A percentile compares a stretch with the other conserved stretches of the same genome.
Evolutionary conservation across 768 basidiomycete genomes (phyloP).

Genomic region (Pleurotus citrinopileatus): DNA sequence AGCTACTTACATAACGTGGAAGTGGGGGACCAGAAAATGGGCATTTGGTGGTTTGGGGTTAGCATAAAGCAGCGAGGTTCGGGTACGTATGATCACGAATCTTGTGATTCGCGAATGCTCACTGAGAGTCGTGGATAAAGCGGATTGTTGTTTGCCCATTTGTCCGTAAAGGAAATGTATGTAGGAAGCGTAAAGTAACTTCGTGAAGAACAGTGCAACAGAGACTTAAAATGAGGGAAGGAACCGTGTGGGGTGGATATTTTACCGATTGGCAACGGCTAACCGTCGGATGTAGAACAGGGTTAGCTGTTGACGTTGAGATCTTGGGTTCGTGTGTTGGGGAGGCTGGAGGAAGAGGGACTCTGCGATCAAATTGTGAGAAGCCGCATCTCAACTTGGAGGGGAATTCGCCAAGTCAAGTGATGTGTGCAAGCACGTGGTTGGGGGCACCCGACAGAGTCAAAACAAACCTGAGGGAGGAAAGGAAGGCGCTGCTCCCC

Average conservation of each 20-base stretch:
- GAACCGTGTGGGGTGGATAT: background rate
- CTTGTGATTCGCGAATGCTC: background rate
- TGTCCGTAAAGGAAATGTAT: background rate
- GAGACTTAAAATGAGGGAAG: background rate
- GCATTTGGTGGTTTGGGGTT: background rate
- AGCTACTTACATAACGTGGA: conserved; percentile 1
- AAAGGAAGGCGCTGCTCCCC: conserved; percentile 17
- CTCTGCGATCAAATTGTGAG: background rate
- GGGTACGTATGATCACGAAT: too few species aligned
- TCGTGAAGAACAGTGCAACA: background rate
- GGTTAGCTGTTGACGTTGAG: too few species aligned
- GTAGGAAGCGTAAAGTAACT: background rate
- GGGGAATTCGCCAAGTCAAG: conserved; percentile 8
- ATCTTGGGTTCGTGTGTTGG: too few species aligned
- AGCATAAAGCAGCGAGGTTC: background rate
- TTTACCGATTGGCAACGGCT: background rate
- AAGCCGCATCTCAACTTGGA: background rate
- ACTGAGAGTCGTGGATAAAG: conserved; percentile 7
- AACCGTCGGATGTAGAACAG: background rate
- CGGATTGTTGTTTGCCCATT: background rate
- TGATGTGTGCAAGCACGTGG: conserved; percentile 16
- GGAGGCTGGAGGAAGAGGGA: too few species aligned
- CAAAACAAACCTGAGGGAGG: background rate
- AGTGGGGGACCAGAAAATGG: conserved; percentile 1
- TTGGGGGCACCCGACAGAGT: conserved; percentile 3